Base-by-base conservation (phyloP, 805 yeast species). In the Saccharomycopsis fermentans region DNA sequence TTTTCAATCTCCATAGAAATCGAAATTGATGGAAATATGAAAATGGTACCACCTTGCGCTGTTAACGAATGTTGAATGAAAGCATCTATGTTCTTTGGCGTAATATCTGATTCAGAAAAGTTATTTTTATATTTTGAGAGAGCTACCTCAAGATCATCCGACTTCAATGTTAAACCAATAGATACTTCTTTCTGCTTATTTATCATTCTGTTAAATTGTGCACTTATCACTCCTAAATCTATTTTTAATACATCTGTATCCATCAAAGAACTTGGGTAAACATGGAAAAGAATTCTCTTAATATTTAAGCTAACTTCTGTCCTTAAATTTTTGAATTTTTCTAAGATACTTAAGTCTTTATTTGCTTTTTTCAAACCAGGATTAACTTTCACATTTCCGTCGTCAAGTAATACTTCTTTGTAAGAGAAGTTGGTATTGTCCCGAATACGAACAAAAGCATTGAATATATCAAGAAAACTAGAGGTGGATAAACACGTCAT, bases 401-500 rank as follows among this genome's bases (percentile, higher is more conserved):
- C 87, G 21, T 56, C 59, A 27, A 32, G 14, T 59, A 90, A 73
- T 3, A 87, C 89, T 63, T 90, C 95, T 52, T 77, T 80, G 67
- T 90, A 90, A 0, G 94, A 86, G 1, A 80, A 75, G 62, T 77
- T 78, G 63, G 82, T 85, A 62, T 89, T 96, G 64, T 84, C 87
- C 40, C 82, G 76, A 74, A 90, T 83, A 64, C 96, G 76, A 55
- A 79, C 70, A 19, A 88, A 72, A 1, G 94, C 83, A 58, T 83
- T 83, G 65, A 81, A 79, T 52, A 94, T 84, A 69, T 91, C 97
- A 63, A 85, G 76, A 34, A 89, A 74, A 65, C 87, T 90, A 0
- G 96, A 84, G 0, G 94, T 94, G 0, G 96, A 85, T 66, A 94
- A 76, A 0, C 96, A 90, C 0, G 98, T 91, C 60, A 86, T 74